Evolutionary conservation across 139 green algal species (phyloP).

Genomic region (Chlamydomonas schloesseri): DNA sequence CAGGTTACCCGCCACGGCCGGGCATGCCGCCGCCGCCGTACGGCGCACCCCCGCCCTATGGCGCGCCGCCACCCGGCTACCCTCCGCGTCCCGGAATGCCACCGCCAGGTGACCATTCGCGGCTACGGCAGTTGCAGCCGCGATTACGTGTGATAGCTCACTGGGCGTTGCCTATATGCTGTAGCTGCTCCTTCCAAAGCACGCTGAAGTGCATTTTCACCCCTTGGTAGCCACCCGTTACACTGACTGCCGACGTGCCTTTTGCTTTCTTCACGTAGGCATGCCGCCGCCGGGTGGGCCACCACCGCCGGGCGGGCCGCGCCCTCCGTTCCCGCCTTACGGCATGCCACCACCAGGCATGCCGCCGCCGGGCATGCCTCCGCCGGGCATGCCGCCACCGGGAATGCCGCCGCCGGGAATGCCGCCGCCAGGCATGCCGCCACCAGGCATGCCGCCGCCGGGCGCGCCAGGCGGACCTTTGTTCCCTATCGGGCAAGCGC

Average conservation of each 20-base stretch:
- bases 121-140: too few species aligned
- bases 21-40: not conserved
- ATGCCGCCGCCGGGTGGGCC: not conserved
- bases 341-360: constrained; percentile 1
- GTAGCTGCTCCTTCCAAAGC: too few species aligned
- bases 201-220: too few species aligned
- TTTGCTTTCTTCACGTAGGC: constrained; percentile 31
- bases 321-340: too few species aligned
- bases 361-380: constrained; percentile 26
- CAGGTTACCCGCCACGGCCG: not conserved
- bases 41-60: constrained; percentile 6
- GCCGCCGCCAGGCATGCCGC: not conserved
- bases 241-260: not conserved
- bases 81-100: constrained; percentile 27
- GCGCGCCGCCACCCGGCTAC: not conserved
- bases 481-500: constrained; percentile 15
- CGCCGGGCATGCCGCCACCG: not conserved
- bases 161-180: too few species aligned
- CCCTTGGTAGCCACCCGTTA: too few species aligned
- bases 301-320: too few species aligned
- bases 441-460: not conserved
- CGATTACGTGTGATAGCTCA: too few species aligned
- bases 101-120: constrained; percentile 22
- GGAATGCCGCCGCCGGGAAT: not conserved
- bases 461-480: not conserved